Evolutionary conservation across 2,329 filamentous ascomycete genomes (phyloP).

Genomic region (Aschersonia sp.): DNA sequence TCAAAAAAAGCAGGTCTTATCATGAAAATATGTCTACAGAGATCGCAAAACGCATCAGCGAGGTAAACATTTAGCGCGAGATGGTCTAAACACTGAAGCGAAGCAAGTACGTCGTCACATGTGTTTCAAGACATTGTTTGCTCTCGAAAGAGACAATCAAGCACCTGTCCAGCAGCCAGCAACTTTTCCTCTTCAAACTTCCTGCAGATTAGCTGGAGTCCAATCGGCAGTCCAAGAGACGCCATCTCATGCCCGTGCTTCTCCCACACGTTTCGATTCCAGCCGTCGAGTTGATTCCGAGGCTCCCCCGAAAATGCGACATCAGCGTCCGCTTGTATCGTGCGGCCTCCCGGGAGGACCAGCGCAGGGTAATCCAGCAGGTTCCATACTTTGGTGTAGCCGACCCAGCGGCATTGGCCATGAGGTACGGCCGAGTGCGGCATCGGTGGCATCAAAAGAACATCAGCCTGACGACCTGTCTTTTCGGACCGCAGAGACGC

Average conservation of each 20-base stretch:
- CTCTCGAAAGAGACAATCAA: background rate
- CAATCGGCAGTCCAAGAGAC: constrained; percentile 22
- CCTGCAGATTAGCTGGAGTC: constrained; percentile 35
- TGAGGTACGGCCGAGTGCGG: constrained; percentile 42
- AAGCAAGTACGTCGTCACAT: no score
- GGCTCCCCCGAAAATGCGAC: background rate
- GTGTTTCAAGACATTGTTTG: background rate
- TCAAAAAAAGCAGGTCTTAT: no score
- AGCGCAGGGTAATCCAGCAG: constrained; percentile 14
- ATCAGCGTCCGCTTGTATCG: background rate
- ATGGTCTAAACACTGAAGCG: no score
- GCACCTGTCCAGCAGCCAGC: constrained; percentile 14
- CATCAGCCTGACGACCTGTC: constrained; percentile 34
- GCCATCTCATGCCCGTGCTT: constrained; percentile 6
- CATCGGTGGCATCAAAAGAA: constrained; percentile 43
- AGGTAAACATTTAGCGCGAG: no score
- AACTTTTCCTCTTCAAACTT: constrained; percentile 41
- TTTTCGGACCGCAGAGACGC: constrained; percentile 23
- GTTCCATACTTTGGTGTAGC: constrained; percentile 21
- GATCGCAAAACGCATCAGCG: no score
- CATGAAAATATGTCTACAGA: no score
- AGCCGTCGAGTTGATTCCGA: constrained; percentile 6
- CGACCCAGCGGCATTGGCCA: constrained; percentile 26
- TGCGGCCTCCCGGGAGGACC: constrained; percentile 10
- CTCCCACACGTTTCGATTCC: constrained; percentile 6